A percentile compares a stretch with the other conserved stretches of the same genome.
Conservation (phyloP, 331 rosid species). For the Cydonia oblonga region DNA sequence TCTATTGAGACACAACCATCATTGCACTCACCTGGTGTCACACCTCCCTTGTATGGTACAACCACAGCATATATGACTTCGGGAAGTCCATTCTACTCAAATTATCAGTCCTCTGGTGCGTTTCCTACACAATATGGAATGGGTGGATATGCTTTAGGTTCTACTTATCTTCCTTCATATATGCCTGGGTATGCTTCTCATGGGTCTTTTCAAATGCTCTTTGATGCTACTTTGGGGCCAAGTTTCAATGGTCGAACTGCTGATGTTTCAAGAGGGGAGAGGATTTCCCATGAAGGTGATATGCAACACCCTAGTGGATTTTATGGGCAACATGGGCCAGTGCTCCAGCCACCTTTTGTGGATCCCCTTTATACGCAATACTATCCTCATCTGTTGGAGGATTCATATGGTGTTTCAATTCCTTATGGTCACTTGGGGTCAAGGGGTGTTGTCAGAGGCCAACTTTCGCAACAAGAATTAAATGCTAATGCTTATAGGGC, state of each 20-base stretch:
- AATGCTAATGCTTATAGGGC: conserved; percentile 28
- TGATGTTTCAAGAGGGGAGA: conserved; percentile 47
- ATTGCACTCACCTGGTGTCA: conserved; percentile 29
- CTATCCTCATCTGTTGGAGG: conserved; percentile 45
- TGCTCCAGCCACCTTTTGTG: conserved; percentile 47
- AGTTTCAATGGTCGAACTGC: conserved; percentile 36
- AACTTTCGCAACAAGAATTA: conserved; percentile 32
- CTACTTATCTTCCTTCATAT: conserved; percentile 48
- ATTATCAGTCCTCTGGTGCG: conserved; percentile 39
- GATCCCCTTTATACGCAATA: conserved; percentile 61
- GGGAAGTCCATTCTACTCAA: conserved; percentile 47
- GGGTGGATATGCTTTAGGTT: conserved; percentile 51
- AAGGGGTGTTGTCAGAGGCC: conserved; percentile 19
- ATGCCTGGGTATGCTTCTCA: conserved; percentile 57
- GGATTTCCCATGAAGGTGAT: conserved; percentile 47
- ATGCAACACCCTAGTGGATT: conserved; percentile 46
- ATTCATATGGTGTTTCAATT: conserved; percentile 42
- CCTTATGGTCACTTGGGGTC: conserved; percentile 34
- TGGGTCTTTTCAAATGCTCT: conserved; percentile 41
- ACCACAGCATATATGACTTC: conserved; percentile 42
- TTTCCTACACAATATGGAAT: conserved; percentile 44
- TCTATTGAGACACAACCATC: conserved; percentile 34
- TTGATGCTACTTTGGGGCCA: conserved; percentile 56
- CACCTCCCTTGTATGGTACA: conserved; percentile 42
- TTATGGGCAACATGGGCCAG: conserved; percentile 54